These are phyloP conservation scores for Colletotrichum destructivum DNA, from an alignment of 2,329 filamentous ascomycete genomes.

Conservation along the genomic window DNA sequence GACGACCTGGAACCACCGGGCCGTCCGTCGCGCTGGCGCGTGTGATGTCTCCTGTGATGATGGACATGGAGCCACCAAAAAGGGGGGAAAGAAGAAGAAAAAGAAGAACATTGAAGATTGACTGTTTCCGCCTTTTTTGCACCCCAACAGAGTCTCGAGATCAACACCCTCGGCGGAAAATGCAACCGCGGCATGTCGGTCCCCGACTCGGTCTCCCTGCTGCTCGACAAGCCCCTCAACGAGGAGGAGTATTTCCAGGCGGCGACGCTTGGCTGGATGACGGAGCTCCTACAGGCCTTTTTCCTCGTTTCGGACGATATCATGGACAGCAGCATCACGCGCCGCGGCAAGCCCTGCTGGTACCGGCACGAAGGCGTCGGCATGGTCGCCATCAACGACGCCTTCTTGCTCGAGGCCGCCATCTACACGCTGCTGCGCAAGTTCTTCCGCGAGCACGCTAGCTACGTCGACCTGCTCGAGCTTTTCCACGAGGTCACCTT, in stretches of 20 bases:
- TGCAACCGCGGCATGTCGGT: conserved; percentile 99
- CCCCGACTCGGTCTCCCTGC: conserved; percentile 87
- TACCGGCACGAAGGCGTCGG: conserved; percentile 91
- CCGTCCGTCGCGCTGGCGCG: background rate
- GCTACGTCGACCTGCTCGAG: conserved; percentile 93
- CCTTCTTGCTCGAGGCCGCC: conserved; percentile 91
- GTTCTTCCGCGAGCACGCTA: conserved; percentile 88
- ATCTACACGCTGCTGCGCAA: conserved; percentile 96
- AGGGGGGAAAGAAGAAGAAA: background rate
- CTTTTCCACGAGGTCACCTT: conserved; percentile 95
- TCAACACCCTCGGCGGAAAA: conserved; percentile 94
- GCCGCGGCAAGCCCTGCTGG: conserved; percentile 96
- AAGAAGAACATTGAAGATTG: conserved; percentile 3
- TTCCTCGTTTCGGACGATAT: conserved; percentile 99
- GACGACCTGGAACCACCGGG: background rate
- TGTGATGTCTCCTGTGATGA: background rate
- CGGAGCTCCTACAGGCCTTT: conserved; percentile 97
- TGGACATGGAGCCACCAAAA: background rate
- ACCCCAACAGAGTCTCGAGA: conserved; percentile 78
- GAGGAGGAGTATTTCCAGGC: conserved; percentile 90
- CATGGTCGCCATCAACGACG: conserved; percentile 98
- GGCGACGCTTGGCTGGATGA: conserved; percentile 94
- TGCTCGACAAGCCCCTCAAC: conserved; percentile 79
- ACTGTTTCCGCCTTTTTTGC: conserved; percentile 19
- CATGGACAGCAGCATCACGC: conserved; percentile 96